Evolutionary conservation across 2,329 filamentous ascomycete species (phyloP).

Genomic region (Sporothrix euskadiensis): DNA sequence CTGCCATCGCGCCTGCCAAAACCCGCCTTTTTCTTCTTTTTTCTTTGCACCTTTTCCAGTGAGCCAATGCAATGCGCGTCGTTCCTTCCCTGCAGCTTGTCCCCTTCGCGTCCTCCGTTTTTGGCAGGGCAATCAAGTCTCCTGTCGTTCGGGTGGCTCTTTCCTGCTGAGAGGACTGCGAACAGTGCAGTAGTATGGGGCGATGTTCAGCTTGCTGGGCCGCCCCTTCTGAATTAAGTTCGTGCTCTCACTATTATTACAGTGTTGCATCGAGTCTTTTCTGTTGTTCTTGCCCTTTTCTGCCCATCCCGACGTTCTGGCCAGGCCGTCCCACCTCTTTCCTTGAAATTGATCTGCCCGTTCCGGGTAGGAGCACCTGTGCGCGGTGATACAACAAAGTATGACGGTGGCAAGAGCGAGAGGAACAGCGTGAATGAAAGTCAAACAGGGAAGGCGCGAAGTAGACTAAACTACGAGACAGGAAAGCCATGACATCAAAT

Average conservation of each 20-base stretch:
- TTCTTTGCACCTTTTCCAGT: neutral
- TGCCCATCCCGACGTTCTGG: neutral
- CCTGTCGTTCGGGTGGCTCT: neutral
- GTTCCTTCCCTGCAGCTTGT: neutral
- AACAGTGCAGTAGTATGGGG: neutral
- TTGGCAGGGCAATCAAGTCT: conserved; percentile 1
- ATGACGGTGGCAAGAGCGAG: conserved; percentile 1
- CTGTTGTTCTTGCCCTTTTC: neutral
- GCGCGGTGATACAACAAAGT: neutral
- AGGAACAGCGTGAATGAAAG: neutral
- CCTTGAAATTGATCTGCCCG: conserved; percentile 2
- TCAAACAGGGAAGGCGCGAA: neutral
- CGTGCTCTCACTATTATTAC: too few species aligned
- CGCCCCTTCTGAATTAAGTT: neutral
- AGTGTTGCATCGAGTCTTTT: neutral
- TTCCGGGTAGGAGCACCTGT: neutral
- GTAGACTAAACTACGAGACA: neutral
- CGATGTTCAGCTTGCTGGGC: conserved; percentile 4
- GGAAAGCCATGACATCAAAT: conserved; percentile 10
- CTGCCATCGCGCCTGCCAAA: conserved; percentile 1
- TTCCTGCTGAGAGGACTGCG: neutral
- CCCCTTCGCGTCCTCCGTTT: conserved; percentile 13
- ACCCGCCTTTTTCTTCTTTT: neutral
- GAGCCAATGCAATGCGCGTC: neutral
- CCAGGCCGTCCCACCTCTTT: conserved; percentile 8